These are phyloP conservation scores for Kluyveromyces marxianus DNA, from an alignment of 1,139 yeast species.

Conservation along the genomic window DNA sequence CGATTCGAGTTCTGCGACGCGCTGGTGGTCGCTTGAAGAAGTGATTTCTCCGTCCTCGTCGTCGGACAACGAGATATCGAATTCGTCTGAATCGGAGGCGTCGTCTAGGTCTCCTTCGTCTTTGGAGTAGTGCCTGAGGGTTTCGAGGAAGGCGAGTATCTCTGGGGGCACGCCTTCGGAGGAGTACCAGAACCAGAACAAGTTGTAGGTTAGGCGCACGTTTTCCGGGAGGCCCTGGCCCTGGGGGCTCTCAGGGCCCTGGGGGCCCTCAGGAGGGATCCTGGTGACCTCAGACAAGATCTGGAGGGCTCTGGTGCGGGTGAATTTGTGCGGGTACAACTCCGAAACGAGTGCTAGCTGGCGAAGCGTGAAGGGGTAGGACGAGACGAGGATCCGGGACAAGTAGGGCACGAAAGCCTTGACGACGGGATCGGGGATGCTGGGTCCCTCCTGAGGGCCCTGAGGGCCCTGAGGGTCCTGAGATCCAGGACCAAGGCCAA, in stretches of 20 bases:
- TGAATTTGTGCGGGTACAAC: background rate
- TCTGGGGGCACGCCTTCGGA: background rate
- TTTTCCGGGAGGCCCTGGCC: background rate
- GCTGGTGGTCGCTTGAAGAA: background rate
- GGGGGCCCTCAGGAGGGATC: no score
- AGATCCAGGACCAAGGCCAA: background rate
- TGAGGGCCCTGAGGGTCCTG: no score
- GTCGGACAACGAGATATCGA: constrained; percentile 4
- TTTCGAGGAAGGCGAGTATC: background rate
- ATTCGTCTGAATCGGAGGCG: constrained; percentile 5
- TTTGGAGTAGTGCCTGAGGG: background rate
- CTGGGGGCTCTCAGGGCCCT: background rate
- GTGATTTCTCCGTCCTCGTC: constrained; percentile 1
- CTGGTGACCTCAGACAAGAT: no score
- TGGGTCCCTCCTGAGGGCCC: background rate
- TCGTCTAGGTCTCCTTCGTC: constrained; percentile 4
- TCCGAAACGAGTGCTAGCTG: background rate
- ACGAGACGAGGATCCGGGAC: background rate
- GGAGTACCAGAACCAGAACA: constrained; percentile 3
- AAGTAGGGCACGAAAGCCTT: constrained; percentile 1
- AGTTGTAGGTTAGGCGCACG: background rate
- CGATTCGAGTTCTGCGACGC: background rate
- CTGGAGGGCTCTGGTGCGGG: background rate
- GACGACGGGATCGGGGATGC: background rate
- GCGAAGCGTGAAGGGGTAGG: background rate